Base-by-base conservation (phyloP, 192 early-diverging fungal species). In the Oehlia diaphana region DNA sequence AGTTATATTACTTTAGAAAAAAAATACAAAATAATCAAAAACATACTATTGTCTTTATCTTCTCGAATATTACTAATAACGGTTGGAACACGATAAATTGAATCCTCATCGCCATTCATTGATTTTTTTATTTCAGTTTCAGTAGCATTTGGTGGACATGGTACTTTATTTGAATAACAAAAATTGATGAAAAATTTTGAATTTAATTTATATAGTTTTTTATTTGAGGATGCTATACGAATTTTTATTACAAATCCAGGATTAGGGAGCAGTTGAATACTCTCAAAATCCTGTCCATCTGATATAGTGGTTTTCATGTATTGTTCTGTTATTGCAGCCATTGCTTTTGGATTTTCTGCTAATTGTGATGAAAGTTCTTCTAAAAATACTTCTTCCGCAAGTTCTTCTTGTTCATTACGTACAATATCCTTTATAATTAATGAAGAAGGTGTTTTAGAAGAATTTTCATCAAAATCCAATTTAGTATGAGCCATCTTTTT, bases 121-220 rank as follows among this genome's bases (percentile, higher is more conserved):
- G 92, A 90, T 65, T 80, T 84, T 47, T 85, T 86, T 50, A 94
- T 92, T 74, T 94, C 93, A 10, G 84, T 82, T 79, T 94, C 89
- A 7, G 84, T 79, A 1, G 88, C 84, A n/a, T 82, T 44, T 4
- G 81, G 74, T 5, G 92, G 92, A 53, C 86, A 80, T 0, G 92
- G 91, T 33, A 93, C 80, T 63, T 83, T 58, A 35, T 79, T 77
- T 7, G 88, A 87, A 58, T 90, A 84, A 68, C 92, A 93, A n/a
- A 93, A 68, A 72, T 93, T 93, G 70, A 93, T 87, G 77, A 90
- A 93, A 1, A 93, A 82, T 62, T 82, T 70, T 2, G 85, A 87
- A 42, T 74, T 84, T 74, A 66, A 72, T 71, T 84, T 79, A 72
- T 83, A 89, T 14, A 79, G 66, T 4, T 81, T 66, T 0, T 82